Evolutionary conservation across 805 yeast genomes (phyloP).

Genomic region (Isabelozyma gotoi): DNA sequence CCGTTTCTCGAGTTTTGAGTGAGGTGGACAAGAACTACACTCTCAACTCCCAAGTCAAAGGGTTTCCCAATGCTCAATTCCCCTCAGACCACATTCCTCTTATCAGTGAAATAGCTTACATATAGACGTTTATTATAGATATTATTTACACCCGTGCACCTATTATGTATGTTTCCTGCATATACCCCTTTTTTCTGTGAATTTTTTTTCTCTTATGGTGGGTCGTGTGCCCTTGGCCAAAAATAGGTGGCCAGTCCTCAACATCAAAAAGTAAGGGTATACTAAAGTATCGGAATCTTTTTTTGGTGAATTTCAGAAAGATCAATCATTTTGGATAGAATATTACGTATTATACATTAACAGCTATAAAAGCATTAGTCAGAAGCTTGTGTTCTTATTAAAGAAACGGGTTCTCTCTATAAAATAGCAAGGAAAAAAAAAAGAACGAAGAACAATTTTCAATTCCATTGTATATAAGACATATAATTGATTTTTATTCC

Average conservation of each 20-base stretch:
- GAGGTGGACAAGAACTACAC: constrained; percentile 41
- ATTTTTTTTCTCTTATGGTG: too few species aligned
- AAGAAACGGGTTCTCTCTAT: background rate
- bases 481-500: too few species aligned
- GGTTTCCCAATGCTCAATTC: constrained; percentile 57
- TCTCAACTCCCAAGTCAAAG: constrained; percentile 20
- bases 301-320: background rate
- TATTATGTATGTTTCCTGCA: background rate
- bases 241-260: background rate
- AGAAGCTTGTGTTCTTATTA: background rate
- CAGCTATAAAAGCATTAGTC: background rate
- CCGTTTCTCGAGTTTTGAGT: constrained; percentile 48
- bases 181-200: too few species aligned
- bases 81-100: constrained; percentile 58
- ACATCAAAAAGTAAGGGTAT: background rate
- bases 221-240: background rate
- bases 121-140: too few species aligned
- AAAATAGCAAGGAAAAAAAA: too few species aligned
- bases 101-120: constrained; percentile 17
- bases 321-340: background rate
- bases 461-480: too few species aligned
- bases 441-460: too few species aligned
- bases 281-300: background rate
- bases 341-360: background rate
- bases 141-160: background rate